These are phyloP conservation scores for Penicillium nucicola DNA, from an alignment of 495 filamentous ascomycete species.

Conservation along the genomic window DNA sequence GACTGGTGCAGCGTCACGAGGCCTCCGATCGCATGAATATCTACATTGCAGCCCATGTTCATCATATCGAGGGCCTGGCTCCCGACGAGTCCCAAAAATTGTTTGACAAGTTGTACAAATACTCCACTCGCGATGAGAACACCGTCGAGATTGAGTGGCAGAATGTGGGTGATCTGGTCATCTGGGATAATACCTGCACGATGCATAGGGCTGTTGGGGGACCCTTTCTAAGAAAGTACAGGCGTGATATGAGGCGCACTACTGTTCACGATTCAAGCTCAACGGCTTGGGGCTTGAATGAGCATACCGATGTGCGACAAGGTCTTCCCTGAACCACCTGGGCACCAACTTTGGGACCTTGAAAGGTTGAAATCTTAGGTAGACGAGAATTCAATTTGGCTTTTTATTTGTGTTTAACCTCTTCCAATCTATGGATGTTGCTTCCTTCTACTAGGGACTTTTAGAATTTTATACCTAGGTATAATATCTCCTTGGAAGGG, in stretches of 20 bases:
- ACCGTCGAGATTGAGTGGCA: slow-evolving; percentile 48
- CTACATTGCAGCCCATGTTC: slow-evolving; percentile 51
- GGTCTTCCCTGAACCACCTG: no score
- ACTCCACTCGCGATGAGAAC: slow-evolving; percentile 50
- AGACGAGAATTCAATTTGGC: no score
- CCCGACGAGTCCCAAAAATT: slow-evolving; percentile 32
- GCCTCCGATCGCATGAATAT: slow-evolving; percentile 49
- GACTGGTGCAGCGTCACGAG: slow-evolving; percentile 52
- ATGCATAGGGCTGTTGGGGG: slow-evolving; percentile 52
- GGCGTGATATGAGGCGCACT: slow-evolving; percentile 51
- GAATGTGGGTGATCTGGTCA: slow-evolving; percentile 46
- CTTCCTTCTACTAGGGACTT: no score
- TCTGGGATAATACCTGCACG: slow-evolving; percentile 58
- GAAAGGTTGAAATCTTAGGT: no score
- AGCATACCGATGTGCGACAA: no score
- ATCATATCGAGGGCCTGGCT: slow-evolving; percentile 50
- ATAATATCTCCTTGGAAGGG: no score
- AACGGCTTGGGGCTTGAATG: slow-evolving; percentile 28
- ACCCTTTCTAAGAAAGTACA: slow-evolving; percentile 44
- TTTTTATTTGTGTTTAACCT: no score
- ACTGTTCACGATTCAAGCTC: slow-evolving; percentile 47
- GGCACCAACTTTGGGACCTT: no score
- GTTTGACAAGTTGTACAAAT: slow-evolving; percentile 39
- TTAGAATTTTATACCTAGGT: no score
- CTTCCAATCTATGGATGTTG: no score